Conservation (phyloP, 2,329 filamentous ascomycete species). For the Rugonectria rugulosa region DNA sequence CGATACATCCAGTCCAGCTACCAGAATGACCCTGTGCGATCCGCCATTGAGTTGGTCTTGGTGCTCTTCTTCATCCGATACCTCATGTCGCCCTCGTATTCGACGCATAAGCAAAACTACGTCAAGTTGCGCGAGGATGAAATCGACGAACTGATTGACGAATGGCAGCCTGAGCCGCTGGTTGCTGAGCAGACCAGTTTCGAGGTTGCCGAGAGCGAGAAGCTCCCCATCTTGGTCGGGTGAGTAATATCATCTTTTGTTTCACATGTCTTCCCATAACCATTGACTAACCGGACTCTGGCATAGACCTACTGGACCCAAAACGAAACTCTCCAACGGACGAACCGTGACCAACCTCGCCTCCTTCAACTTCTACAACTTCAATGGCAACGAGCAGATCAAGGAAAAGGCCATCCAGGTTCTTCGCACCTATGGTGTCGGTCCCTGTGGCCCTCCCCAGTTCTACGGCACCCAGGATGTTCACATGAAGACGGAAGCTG, state of each 20-base stretch:
- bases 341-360: constrained; percentile 93
- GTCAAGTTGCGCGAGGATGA: constrained; percentile 90
- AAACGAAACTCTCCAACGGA: constrained; percentile 86
- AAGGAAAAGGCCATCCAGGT: constrained; percentile 96
- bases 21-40: constrained; percentile 94
- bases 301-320: constrained; percentile 82
- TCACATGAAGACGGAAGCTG: constrained; percentile 94
- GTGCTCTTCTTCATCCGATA: constrained; percentile 97
- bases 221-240: constrained; percentile 87
- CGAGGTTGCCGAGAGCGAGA: constrained; percentile 85
- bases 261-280: not conserved
- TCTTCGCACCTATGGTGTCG: constrained; percentile 93
- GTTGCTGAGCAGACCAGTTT: constrained; percentile 76
- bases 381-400: constrained; percentile 88
- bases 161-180: constrained; percentile 94
- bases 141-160: constrained; percentile 95
- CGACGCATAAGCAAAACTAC: constrained; percentile 87
- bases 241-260: constrained; percentile 48
- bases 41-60: constrained; percentile 89
- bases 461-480: constrained; percentile 99
- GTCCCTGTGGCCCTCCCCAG: constrained; percentile 93
- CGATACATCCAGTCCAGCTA: constrained; percentile 98
- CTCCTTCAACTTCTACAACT: constrained; percentile 97
- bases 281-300: not conserved
- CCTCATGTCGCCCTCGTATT: constrained; percentile 89